Evolutionary conservation across 345 rosid species (phyloP).

Genomic region (Eucalyptus cladocalyx): DNA sequence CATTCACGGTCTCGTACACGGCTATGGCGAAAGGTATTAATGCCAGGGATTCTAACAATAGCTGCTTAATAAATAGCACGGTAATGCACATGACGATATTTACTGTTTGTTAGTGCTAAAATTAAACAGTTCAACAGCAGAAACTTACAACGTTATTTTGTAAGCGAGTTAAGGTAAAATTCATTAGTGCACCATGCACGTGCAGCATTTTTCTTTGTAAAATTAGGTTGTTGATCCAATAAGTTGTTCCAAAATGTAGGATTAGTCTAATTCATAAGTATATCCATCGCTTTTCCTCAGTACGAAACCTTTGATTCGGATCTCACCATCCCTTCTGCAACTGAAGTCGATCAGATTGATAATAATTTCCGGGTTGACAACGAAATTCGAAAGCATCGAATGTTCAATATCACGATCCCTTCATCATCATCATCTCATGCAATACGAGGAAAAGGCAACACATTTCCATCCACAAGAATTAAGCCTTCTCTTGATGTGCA

Average conservation of each 20-base stretch:
- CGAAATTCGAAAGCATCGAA: not conserved
- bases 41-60: not conserved
- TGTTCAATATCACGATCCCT: not conserved
- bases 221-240: not conserved
- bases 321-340: not conserved
- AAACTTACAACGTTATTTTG: not conserved
- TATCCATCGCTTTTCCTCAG: not conserved
- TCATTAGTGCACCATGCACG: not conserved
- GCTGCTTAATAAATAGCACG: not conserved
- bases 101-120: not conserved
- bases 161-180: not conserved
- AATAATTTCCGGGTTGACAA: not conserved
- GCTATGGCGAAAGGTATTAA: not conserved
- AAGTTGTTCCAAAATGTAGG: not conserved
- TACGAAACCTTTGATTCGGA: not conserved
- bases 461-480: conserved; percentile 2
- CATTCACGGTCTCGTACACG: not conserved
- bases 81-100: not conserved
- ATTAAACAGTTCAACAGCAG: not conserved
- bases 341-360: not conserved
- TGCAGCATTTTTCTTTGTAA: not conserved
- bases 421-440: not conserved
- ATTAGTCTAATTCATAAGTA: not conserved
- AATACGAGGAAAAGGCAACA: not conserved
- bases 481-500: not conserved